These are phyloP conservation scores for Sclerotinia minor DNA, from an alignment of 2,329 filamentous ascomycete species.

Conservation along the genomic window DNA sequence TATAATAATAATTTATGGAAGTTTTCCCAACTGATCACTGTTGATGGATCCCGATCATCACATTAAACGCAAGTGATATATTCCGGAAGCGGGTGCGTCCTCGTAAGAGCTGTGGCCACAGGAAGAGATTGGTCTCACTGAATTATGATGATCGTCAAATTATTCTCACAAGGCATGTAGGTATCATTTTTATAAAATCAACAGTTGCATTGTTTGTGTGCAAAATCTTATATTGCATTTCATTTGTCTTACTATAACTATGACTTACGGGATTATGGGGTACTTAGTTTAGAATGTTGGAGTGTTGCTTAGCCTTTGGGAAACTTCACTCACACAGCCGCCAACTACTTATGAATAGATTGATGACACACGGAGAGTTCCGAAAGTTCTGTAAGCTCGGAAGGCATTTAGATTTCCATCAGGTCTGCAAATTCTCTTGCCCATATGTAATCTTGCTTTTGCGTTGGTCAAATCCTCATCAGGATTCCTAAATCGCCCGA, in stretches of 20 bases:
- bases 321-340: background rate
- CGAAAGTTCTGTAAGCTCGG: no score
- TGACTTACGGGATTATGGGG: background rate
- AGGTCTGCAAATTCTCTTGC: no score
- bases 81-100: background rate
- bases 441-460: background rate
- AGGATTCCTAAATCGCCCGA: background rate
- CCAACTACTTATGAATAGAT: background rate
- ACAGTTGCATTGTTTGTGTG: no score
- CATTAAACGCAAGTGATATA: no score
- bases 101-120: background rate
- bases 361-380: no score
- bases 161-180: background rate
- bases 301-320: background rate
- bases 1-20: no score
- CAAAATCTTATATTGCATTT: background rate
- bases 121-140: background rate
- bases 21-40: no score
- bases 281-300: no score
- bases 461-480: background rate
- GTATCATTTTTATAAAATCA: no score
- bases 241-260: background rate
- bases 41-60: no score
- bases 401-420: no score
- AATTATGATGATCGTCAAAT: accelerated